These are phyloP conservation scores for Nepenthes mirabilis DNA, from an alignment of 148 eudicot species.

Conservation along the genomic window DNA sequence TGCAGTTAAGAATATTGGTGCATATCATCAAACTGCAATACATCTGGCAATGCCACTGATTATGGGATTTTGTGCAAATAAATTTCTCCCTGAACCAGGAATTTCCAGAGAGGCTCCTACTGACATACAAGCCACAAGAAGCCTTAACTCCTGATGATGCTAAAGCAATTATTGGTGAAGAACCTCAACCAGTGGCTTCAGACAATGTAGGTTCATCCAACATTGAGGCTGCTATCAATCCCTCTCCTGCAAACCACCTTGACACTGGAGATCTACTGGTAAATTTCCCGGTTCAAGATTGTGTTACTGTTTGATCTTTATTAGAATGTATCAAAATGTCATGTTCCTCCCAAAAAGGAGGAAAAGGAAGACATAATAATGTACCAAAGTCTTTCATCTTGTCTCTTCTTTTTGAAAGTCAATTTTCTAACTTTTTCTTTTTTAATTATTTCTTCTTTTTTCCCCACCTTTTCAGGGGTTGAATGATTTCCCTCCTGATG, in stretches of 20 bases:
- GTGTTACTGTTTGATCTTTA: no score
- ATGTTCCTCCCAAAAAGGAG: no score
- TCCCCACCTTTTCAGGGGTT: slow-evolving; percentile 41
- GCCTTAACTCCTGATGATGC: slow-evolving; percentile 37
- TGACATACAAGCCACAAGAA: slow-evolving; percentile 75
- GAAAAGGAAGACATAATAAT: no score
- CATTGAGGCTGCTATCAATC: slow-evolving; percentile 32
- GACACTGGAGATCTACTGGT: slow-evolving; percentile 86
- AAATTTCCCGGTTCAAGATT: background rate
- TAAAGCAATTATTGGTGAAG: slow-evolving; percentile 23
- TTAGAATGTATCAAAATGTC: no score
- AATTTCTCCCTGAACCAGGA: slow-evolving; percentile 39
- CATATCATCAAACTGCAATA: no score
- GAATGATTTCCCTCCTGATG: slow-evolving; percentile 38
- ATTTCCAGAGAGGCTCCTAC: slow-evolving; percentile 76
- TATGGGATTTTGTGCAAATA: no score
- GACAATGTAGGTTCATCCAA: slow-evolving; percentile 26
- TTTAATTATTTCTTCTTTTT: background rate
- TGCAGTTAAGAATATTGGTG: no score
- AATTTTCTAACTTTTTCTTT: background rate
- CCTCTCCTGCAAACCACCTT: slow-evolving; percentile 27
- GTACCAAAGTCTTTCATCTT: background rate
- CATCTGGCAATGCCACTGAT: no score
- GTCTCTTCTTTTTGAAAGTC: background rate
- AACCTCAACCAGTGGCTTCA: slow-evolving; percentile 30